Conservation (phyloP, 2,329 filamentous ascomycete genomes). For the Clonostachys rhizophaga region DNA sequence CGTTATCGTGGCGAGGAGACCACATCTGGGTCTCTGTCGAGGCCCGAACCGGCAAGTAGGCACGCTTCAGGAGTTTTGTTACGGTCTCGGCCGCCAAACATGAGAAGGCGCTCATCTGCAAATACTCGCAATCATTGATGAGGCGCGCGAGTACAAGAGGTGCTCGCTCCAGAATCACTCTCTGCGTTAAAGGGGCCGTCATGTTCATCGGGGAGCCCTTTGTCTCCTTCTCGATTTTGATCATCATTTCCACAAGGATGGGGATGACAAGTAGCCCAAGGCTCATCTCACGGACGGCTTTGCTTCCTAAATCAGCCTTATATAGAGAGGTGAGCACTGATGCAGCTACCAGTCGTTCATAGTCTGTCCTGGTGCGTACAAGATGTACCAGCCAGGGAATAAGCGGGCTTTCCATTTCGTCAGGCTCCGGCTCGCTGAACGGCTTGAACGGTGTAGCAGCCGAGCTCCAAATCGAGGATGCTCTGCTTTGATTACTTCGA, state of each 20-base stretch:
- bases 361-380: conserved; percentile 50
- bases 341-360: conserved; percentile 63
- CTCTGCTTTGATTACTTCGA: not conserved
- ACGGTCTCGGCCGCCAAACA: conserved; percentile 37
- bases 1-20: conserved; percentile 28
- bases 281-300: conserved; percentile 53
- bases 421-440: conserved; percentile 27
- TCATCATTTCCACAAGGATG: conserved; percentile 60
- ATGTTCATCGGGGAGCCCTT: not conserved
- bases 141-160: conserved; percentile 74
- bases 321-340: conserved; percentile 66
- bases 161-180: conserved; percentile 59
- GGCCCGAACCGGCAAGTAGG: conserved; percentile 39
- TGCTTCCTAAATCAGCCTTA: conserved; percentile 61
- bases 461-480: not conserved
- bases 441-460: not conserved
- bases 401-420: conserved; percentile 65
- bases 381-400: conserved; percentile 70
- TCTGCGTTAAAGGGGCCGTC: conserved; percentile 13
- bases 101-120: conserved; percentile 81
- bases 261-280: conserved; percentile 67
- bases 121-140: conserved; percentile 69
- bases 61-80: conserved; percentile 42
- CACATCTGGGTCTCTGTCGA: conserved; percentile 24
- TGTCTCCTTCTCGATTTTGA: conserved; percentile 37